A percentile compares a stretch with the other conserved stretches of the same genome.
These are phyloP conservation scores for Pythium folliculosum DNA, from an alignment of 352 stramenopile genomes.

Conservation along the genomic window DNA sequence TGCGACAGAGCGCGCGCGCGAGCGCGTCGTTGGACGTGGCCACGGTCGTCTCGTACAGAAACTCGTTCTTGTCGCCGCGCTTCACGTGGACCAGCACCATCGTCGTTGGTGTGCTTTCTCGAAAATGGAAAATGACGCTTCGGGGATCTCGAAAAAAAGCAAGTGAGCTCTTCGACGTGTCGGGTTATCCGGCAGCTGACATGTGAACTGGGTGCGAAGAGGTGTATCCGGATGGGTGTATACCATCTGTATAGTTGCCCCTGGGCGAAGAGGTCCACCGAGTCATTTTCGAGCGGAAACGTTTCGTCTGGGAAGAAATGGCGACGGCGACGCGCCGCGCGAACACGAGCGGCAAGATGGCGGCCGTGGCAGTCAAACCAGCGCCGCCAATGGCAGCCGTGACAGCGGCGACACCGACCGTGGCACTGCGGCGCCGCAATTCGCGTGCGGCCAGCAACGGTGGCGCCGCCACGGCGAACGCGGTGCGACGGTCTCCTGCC, in stretches of 20 bases:
- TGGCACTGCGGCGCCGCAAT: not conserved
- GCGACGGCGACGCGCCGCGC: conserved; percentile 3
- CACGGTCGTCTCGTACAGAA: conserved; percentile 88
- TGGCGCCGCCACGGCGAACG: not conserved
- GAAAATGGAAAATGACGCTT: conserved; percentile 5
- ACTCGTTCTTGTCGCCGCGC: conserved; percentile 85
- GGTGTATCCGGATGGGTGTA: conserved; percentile 24
- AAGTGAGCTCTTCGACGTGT: not conserved
- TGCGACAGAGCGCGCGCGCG: conserved; percentile 75
- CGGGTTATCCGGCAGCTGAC: too few relatives aligned
- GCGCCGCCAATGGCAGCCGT: not conserved
- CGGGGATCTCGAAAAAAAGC: not conserved
- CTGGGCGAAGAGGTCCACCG: not conserved
- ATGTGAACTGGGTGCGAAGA: not conserved
- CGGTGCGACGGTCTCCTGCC: not conserved
- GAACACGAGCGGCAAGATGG: conserved; percentile 2
- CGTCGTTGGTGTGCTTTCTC: not conserved
- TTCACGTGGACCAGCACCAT: conserved; percentile 93
- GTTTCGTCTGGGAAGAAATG: not conserved
- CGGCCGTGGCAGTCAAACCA: conserved; percentile 14
- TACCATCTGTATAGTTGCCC: conserved; percentile 22
- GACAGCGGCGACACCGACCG: not conserved
- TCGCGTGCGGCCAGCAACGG: not conserved
- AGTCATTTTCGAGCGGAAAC: not conserved
- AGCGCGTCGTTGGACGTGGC: conserved; percentile 80